Percentiles rank a stretch among this genome's conserved stretches.
These are phyloP conservation scores for Rubus parviflorus DNA, from an alignment of 306 rosid species.

Conservation along the genomic window DNA sequence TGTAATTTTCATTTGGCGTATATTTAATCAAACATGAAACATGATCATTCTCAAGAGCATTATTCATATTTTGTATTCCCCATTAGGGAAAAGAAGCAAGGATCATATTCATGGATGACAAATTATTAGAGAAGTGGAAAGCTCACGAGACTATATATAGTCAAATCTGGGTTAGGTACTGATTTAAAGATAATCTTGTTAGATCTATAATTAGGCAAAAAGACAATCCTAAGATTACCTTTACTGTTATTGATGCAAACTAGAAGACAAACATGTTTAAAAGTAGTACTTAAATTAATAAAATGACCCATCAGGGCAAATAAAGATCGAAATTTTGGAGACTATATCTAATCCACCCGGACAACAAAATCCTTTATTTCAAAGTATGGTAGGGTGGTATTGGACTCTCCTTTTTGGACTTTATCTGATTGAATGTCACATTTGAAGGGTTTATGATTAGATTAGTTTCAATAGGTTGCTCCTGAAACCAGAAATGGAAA, in stretches of 20 bases:
- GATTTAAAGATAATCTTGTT: slow-evolving; percentile 17
- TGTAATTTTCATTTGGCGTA: neutral
- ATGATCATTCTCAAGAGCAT: neutral
- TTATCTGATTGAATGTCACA: neutral
- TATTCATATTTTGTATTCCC: neutral
- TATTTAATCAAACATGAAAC: neutral
- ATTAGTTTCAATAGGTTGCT: neutral
- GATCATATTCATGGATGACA: slow-evolving; percentile 11
- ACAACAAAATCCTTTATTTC: neutral
- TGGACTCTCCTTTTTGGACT: neutral
- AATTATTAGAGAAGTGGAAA: slow-evolving; percentile 21
- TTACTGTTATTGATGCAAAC: slow-evolving; percentile 23
- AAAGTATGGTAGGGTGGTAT: slow-evolving; percentile 1
- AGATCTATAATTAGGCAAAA: slow-evolving; percentile 36
- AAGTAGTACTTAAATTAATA: neutral
- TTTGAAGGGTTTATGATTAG: neutral
- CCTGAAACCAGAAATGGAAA: neutral
- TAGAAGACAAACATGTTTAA: slow-evolving; percentile 17
- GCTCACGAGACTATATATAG: slow-evolving; percentile 27
- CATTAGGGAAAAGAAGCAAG: neutral
- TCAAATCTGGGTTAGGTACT: slow-evolving; percentile 34
- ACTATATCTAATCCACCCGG: slow-evolving; percentile 11
- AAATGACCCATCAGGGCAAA: neutral
- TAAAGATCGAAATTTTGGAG: neutral
- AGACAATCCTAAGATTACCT: slow-evolving; percentile 35